Base-by-base conservation (phyloP, 495 filamentous ascomycete species). In the Penicillium samsonianum region DNA sequence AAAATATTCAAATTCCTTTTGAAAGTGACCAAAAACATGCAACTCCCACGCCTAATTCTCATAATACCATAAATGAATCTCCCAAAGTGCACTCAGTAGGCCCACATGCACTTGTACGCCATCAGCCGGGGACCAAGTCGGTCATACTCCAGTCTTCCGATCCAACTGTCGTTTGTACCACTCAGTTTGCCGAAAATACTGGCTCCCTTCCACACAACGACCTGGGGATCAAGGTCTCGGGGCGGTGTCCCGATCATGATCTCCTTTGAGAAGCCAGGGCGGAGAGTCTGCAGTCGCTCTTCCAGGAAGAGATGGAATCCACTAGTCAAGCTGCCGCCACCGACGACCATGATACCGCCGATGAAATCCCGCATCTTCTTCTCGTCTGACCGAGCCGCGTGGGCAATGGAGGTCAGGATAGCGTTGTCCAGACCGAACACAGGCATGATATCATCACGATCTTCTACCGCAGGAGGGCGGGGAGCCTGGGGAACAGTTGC, bases 171-270 rank as follows among this genome's bases (percentile, higher is more conserved):
- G 72, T 97, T 96, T 10, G 88, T 90, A 28, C 79, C 76, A 57
- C 73, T 82, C 67, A 98, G 76, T 75, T 96, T 93, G n/a, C 90
- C 92, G 79, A 97, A 98, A 26, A 98, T 90, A 65, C 92, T 96
- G 4, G 89, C 95, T 2, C 94, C 94, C 80, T 98, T 98, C 94
- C 94, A 98, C 7, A 89, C 88, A 30, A 98, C 89, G 6, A 96
- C 92, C 68, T 96, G 91, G 22, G 91, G 89, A 69, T 98, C 94
- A 67, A 98, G 83, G 64, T 98, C 94, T 59, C 94, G 73, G 2
- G 94, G 95, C 35, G 91, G 92, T 16, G 84, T 82, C 33, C 90
- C 91, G 48, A 98, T 91, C 63, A 98, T 80, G 59, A 98, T 92
- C 59, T 91, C 87, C 58, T 93, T 92, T 7, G 79, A 72, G 61